phyloP scores from a whole-genome alignment of 371 early-diverging fungal genomes.

The Mucor irregularis region DNA sequence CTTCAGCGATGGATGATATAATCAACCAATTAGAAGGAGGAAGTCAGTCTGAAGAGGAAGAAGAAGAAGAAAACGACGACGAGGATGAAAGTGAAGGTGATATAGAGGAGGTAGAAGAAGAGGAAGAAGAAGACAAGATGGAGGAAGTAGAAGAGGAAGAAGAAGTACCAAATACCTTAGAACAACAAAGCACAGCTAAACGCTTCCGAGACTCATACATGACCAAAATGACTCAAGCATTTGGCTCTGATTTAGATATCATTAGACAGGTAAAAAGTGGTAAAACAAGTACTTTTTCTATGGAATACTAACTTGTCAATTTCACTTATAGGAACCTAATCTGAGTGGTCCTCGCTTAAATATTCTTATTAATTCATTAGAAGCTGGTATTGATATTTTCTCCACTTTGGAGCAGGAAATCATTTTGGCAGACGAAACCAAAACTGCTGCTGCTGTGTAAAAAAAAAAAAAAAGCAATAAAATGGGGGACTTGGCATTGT shows the following conservation, averaged over 20 bases:
- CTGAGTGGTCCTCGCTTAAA: conserved; percentile 34
- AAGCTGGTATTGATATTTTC: conserved; percentile 50
- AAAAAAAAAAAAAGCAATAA: conserved; percentile 2
- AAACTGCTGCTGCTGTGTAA: not conserved
- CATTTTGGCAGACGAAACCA: conserved; percentile 28
- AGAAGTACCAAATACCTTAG: conserved; percentile 2
- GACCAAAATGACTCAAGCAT: conserved; percentile 44
- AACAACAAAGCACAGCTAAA: conserved; percentile 18
- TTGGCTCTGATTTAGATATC: conserved; percentile 45
- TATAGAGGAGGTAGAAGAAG: conserved; percentile 23
- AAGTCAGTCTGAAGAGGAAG: not conserved
- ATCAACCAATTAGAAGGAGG: conserved; percentile 26
- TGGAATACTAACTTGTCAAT: not conserved
- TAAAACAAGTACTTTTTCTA: not conserved
- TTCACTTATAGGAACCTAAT: conserved; percentile 35
- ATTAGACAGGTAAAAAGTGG: conserved; percentile 40
- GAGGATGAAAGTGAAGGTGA: conserved; percentile 22
- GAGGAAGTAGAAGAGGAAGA: conserved; percentile 14
- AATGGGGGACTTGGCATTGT: not conserved
- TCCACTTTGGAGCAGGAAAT: conserved; percentile 44
- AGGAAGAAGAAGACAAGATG: conserved; percentile 19
- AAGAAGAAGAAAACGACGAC: conserved; percentile 17
- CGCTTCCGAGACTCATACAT: conserved; percentile 44
- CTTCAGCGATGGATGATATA: conserved; percentile 28
- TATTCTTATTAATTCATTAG: conserved; percentile 47